Evolutionary conservation across 2,329 filamentous ascomycete species (phyloP), one percentile per base, ranked within the genome.

Genomic region (Fusarium compactum): DNA sequence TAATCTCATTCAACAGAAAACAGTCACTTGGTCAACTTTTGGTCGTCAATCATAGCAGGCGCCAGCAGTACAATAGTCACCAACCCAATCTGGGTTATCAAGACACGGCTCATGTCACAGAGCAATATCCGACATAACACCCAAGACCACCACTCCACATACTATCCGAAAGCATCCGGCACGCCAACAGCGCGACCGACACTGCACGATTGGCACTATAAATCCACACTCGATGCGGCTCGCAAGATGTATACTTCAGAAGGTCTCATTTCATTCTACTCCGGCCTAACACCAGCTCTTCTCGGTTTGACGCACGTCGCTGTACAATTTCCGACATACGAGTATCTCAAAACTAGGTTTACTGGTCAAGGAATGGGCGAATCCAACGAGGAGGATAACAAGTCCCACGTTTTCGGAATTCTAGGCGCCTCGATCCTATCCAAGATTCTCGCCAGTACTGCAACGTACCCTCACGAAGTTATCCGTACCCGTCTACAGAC

Each of bases 31-130:
- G 88, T 95, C 75, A 94, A 93, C 77, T 91, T 96, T 71, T 95
- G 92, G 84, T 96, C 96, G 24, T 97, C 96, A 12, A 89, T 99
- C 65, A 88, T 94, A 60, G 96, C 95, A 25, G 96, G 96, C 56
- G 94, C 90, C 66, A 97, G 92, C 82, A 98, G 95, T 72, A 99
- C 96, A 6, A 87, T 98, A 69, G 92, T 91, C 68, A 99, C 96
- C 25, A 99, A 98, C 80, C 96, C 96, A 1, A 99, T 99, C 66
- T 99, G 96, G 96, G 96, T 99, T 40, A 97, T 99, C 83, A 99
- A 99, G 82, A 99, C 96, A 51, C 88, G 96, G 72, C 88, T 99
- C 74, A 98, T 98, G 96, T 97, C 96, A 40, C 96, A 98, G 83
- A 92, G 90, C 87, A 70, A 85, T 81, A 71, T 80, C 78, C 81